phyloP scores from a whole-genome alignment of 495 filamentous ascomycete genomes.

The Corynascus novoguineensis region DNA sequence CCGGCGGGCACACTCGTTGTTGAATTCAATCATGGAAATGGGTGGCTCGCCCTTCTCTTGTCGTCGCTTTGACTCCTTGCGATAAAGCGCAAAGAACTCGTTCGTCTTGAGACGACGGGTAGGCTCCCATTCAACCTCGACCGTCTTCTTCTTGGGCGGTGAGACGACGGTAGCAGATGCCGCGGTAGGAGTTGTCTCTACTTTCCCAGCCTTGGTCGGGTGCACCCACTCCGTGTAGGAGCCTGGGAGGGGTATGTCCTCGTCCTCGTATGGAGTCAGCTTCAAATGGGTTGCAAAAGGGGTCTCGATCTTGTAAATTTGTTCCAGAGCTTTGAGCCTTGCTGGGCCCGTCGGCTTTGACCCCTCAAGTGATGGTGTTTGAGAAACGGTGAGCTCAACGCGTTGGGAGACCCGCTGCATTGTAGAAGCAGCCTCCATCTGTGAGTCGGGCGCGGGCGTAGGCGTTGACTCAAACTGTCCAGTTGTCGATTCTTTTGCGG shows the following conservation, averaged over 20 bases:
- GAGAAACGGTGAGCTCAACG: neutral
- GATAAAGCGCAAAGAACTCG: slow-evolving; percentile 21
- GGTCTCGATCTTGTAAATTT: slow-evolving; percentile 17
- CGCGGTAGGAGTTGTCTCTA: slow-evolving; percentile 12
- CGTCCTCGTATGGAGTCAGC: slow-evolving; percentile 24
- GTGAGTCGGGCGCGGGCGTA: neutral
- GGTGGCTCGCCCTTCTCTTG: slow-evolving; percentile 14
- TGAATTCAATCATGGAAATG: slow-evolving; percentile 22
- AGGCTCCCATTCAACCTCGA: slow-evolving; percentile 20
- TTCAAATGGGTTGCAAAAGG: slow-evolving; percentile 19
- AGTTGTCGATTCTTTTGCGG: neutral
- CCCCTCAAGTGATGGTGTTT: neutral
- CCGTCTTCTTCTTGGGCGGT: neutral
- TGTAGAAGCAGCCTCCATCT: neutral
- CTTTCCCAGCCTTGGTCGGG: slow-evolving; percentile 6
- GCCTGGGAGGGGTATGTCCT: slow-evolving; percentile 23
- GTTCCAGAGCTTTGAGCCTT: slow-evolving; percentile 17
- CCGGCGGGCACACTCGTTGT: slow-evolving; percentile 20
- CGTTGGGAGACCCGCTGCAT: neutral
- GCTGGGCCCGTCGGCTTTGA: slow-evolving; percentile 14
- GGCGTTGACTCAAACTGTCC: neutral
- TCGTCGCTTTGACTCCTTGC: slow-evolving; percentile 17
- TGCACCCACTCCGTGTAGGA: slow-evolving; percentile 26
- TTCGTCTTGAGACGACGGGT: slow-evolving; percentile 15
- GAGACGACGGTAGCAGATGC: slow-evolving; percentile 19